Base-by-base conservation (phyloP, 345 rosid species). In the Lagerstroemia speciosa region DNA sequence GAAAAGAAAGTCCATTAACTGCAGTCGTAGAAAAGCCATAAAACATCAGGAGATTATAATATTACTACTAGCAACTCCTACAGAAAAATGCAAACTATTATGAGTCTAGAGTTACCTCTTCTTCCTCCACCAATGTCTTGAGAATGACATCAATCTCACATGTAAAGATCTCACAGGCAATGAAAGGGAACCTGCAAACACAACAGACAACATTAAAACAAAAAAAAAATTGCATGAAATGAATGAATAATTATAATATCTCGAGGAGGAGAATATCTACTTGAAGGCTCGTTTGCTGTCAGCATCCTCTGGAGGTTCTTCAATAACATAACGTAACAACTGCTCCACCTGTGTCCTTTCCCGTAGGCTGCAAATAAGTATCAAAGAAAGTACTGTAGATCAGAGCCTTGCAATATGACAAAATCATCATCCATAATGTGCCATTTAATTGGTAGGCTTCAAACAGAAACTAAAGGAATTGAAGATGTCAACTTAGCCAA, bases 141-240 rank as follows among this genome's bases (percentile, higher is more conserved):
- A 95, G 85, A 73, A 95, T 92, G 73, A 90, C 97, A 78, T 95
- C 99, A 76, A 92, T 95, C 79, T 95, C 99, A 45, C 99, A 95
- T 46, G 98, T 90, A 75, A 95, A 90, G 72, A 95, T 83, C 88
- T 95, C 99, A 71, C 97, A 92, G 46, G 99, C 83, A 77, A 95
- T 82, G 82, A 88, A 95, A 3, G 99, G 99, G 71, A 85, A 95
- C 94, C 98, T 95, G 75, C 70, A 70, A 66, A 6, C 43, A 70
- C 40, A 64, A 68, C 66, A 60, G 52, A 46, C 32, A 48, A 72
- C 62, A 55, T 14, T 31, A 48, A 31, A 45, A 27, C 38, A 12
- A 52, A 41, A n/a, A 41, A 36, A 41, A 27, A 34, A 12, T 15
- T 6, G 30, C 52, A 29, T n/a, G n/a, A 45, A 20, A 22, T 20